Conservation (phyloP, 1,139 yeast genomes). For the Sugiyamaella novakii region DNA sequence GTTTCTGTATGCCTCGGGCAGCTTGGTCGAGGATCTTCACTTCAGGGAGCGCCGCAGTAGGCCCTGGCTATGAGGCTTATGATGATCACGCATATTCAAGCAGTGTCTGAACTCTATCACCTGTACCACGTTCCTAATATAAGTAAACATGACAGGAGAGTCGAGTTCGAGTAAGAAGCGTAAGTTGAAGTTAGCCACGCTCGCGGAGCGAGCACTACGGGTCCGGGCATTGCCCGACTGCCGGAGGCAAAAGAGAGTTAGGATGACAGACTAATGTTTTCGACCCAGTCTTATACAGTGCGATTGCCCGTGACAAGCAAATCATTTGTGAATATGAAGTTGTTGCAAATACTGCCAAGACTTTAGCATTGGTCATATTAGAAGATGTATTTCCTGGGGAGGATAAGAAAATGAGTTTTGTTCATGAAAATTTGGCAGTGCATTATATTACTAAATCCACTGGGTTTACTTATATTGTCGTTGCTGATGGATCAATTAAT, state of each 20-base stretch:
- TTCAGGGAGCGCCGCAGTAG: too few species aligned
- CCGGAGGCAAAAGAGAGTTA: not conserved
- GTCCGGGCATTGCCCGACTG: not conserved
- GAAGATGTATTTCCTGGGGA: slow-evolving; percentile 35
- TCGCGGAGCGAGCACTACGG: not conserved
- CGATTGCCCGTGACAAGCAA: slow-evolving; percentile 38
- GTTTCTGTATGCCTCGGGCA: too few species aligned
- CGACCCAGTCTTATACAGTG: slow-evolving; percentile 37
- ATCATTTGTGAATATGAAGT: slow-evolving; percentile 32
- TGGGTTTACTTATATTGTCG: slow-evolving; percentile 41
- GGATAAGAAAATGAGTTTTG: slow-evolving; percentile 35
- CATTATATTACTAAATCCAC: slow-evolving; percentile 42
- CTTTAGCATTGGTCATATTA: slow-evolving; percentile 36
- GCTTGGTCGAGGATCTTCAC: too few species aligned
- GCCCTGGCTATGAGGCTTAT: too few species aligned
- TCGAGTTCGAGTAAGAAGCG: slow-evolving; percentile 10
- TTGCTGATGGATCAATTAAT: slow-evolving; percentile 35
- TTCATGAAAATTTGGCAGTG: slow-evolving; percentile 40
- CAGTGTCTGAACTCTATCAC: too few species aligned
- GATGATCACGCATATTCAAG: too few species aligned
- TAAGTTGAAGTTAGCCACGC: not conserved
- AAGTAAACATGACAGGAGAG: slow-evolving; percentile 9
- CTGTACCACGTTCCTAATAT: too few species aligned
- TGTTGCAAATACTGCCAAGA: slow-evolving; percentile 29
- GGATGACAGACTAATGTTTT: not conserved